Base-by-base conservation (phyloP, 352 stramenopile species). In the Pythium rishiriense region DNA sequence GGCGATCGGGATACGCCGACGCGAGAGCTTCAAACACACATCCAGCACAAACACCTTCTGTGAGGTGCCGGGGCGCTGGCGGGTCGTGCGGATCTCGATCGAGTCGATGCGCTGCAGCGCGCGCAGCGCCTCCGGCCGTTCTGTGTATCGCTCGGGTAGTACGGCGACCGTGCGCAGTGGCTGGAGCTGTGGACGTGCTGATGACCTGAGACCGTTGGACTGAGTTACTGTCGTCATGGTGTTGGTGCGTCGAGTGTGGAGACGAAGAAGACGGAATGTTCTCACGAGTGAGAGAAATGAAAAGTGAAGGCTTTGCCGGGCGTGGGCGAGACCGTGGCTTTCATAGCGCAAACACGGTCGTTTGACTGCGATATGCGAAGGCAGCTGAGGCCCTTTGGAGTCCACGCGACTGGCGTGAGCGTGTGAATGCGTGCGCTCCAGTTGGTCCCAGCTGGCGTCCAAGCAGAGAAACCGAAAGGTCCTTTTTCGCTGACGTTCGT, bases 61-160 rank as follows among this genome's bases (percentile, higher is more conserved):
- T 3, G 47, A 35, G 1, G 14, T 43, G 3, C 33, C 35, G 12
- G 33, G 17, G n/a, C 51, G 21, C 41, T 66, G 26, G 42, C 21
- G 29, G 0, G 45, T 49, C 57, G 49, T 31, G 37, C 9, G 17
- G n/a, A 52, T 52, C 42, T 56, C 61, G 33, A 62, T 46, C 12
- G 37, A 26, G 9, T 68, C 61, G 10, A 68, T 29, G 14, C 52
- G 61, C 35, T 68, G 43, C 51, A 68, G 35, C 26, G 51, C 52
- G 3, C 29, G 49, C 31, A 68, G 43, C 6, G 51, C 37, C 31
- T 35, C 15, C 8, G 61, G 51, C 4, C 51, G 61, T 37, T 62
- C 31, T 1, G 31, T 46, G 43, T 49, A 42, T 58, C 35, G 61
- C 45, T 68, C 39, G 6, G 61, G 61, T 8, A 41, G 29, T 17